Conservation (phyloP, 2,329 filamentous ascomycete species). For the Clarireedia monteithiana region DNA sequence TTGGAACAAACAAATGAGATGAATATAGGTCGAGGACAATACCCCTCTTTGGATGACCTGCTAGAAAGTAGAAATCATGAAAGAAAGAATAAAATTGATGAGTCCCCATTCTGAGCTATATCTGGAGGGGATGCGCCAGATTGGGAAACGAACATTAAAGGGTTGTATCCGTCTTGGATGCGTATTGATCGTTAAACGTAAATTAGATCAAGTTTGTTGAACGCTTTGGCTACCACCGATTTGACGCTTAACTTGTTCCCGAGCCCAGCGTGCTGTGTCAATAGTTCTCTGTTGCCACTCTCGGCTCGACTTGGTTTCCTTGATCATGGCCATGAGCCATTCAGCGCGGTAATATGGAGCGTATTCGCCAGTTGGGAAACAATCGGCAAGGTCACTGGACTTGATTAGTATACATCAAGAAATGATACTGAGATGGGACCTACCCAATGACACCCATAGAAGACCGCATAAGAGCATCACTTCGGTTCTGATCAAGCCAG, state of each 20-base stretch:
- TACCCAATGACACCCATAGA: slow-evolving; percentile 97
- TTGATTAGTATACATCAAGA: slow-evolving; percentile 10
- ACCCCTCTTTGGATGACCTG: slow-evolving; percentile 27
- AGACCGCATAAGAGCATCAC: slow-evolving; percentile 85
- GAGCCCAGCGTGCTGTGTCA: slow-evolving; percentile 93
- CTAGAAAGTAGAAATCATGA: slow-evolving; percentile 16
- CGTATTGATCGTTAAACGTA: slow-evolving; percentile 8
- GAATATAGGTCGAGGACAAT: slow-evolving; percentile 29
- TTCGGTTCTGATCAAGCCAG: slow-evolving; percentile 75
- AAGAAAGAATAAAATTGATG: slow-evolving; percentile 10
- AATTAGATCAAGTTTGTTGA: slow-evolving; percentile 27
- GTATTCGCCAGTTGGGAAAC: slow-evolving; percentile 86
- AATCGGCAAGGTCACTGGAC: slow-evolving; percentile 79
- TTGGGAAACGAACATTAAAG: slow-evolving; percentile 20
- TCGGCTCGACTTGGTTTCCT: slow-evolving; percentile 82
- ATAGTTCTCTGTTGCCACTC: slow-evolving; percentile 81
- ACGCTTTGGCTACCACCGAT: slow-evolving; percentile 40
- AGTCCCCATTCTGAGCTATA: slow-evolving; percentile 18
- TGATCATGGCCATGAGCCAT: slow-evolving; percentile 83
- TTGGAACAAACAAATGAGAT: slow-evolving; percentile 3
- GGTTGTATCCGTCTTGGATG: slow-evolving; percentile 17
- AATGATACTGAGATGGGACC: slow-evolving; percentile 28
- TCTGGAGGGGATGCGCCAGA: slow-evolving; percentile 19
- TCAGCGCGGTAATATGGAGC: slow-evolving; percentile 79
- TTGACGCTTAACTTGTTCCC: slow-evolving; percentile 95